These are phyloP conservation scores for Alternaria triticimaculans DNA, from an alignment of 2,329 filamentous ascomycete species.

Conservation along the genomic window DNA sequence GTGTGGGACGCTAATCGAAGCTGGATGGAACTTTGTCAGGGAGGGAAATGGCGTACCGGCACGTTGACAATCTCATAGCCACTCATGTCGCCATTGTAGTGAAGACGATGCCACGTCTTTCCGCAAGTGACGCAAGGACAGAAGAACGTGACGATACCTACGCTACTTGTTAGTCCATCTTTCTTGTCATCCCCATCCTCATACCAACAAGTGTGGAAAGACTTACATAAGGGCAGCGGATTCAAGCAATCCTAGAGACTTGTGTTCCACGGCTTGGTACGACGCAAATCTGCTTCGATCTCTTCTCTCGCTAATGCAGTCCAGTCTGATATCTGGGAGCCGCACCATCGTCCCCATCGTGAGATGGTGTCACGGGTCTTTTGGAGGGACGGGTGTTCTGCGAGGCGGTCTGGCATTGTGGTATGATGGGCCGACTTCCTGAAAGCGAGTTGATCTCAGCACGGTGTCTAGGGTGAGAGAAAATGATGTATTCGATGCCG, in stretches of 20 bases:
- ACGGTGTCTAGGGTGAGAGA: no score
- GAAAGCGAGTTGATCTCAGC: background rate
- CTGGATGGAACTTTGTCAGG: background rate
- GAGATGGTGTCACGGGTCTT: background rate
- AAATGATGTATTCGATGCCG: background rate
- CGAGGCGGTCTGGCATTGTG: background rate
- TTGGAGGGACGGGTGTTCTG: background rate
- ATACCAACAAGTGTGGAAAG: background rate
- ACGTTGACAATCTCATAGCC: background rate
- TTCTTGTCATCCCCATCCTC: background rate
- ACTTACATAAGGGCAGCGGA: constrained; percentile 3
- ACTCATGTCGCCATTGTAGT: background rate
- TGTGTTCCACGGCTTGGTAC: background rate
- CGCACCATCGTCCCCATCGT: background rate
- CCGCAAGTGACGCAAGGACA: constrained; percentile 4
- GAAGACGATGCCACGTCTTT: constrained; percentile 6
- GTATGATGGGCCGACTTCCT: background rate
- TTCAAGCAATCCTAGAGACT: constrained; percentile 6
- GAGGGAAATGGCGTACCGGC: background rate
- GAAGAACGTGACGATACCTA: constrained; percentile 1
- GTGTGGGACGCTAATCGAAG: background rate
- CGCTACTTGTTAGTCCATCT: background rate
- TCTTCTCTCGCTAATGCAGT: background rate
- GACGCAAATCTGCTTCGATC: background rate
- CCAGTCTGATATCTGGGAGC: background rate